phyloP scores from a whole-genome alignment of 805 yeast species.

The Spathaspora sp. region DNA sequence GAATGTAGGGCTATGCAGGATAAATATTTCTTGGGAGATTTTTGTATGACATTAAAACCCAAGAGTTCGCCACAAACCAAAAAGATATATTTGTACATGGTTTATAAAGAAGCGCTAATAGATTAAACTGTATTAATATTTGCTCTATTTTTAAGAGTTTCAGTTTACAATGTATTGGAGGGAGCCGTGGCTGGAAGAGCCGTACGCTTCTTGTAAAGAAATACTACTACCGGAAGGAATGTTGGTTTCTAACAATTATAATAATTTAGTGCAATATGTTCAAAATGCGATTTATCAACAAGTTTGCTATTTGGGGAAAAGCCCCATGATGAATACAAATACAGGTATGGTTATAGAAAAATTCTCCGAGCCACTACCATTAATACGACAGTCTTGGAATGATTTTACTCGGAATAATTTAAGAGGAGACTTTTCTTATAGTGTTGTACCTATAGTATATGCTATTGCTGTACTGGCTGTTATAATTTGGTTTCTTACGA shows the following conservation, averaged over 20 bases:
- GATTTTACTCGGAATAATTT: conserved; percentile 28
- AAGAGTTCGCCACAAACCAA: background rate
- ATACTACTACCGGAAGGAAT: conserved; percentile 30
- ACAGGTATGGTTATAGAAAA: conserved; percentile 26
- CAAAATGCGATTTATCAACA: conserved; percentile 23
- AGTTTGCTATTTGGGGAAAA: conserved; percentile 25
- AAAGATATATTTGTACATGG: background rate
- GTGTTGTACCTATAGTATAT: conserved; percentile 60
- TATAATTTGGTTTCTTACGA: conserved; percentile 57
- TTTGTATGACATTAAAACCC: background rate
- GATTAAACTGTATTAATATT: too few species aligned
- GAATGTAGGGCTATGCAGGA: too few species aligned
- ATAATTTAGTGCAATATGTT: conserved; percentile 18
- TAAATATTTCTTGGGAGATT: background rate
- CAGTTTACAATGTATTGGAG: conserved; percentile 33
- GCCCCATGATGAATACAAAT: conserved; percentile 39
- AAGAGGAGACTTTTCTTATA: conserved; percentile 47
- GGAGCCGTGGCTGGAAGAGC: conserved; percentile 15
- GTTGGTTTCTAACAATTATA: conserved; percentile 15
- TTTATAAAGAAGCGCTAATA: background rate
- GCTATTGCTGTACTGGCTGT: conserved; percentile 64
- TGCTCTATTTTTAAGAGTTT: background rate
- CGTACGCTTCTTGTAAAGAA: conserved; percentile 29
- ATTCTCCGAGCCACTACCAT: conserved; percentile 35
- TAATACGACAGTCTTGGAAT: conserved; percentile 47